These are phyloP conservation scores for Mycosphaerelloides madeirae DNA, from an alignment of 2,329 filamentous ascomycete species.

Conservation along the genomic window DNA sequence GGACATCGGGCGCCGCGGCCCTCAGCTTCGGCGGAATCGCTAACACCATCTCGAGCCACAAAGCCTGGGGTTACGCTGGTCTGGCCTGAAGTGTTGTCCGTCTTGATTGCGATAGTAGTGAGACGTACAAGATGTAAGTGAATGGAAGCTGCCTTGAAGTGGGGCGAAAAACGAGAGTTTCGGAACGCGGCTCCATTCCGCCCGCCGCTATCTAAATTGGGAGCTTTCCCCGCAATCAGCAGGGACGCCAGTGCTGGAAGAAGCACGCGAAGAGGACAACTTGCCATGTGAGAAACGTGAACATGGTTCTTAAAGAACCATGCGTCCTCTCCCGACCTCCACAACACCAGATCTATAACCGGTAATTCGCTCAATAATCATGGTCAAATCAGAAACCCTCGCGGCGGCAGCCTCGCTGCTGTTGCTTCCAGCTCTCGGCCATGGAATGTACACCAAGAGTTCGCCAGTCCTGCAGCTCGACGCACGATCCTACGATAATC, in stretches of 20 bases:
- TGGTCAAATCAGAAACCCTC: constrained; percentile 32
- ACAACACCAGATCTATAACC: neutral
- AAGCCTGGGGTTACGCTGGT: no score
- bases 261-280: constrained; percentile 14
- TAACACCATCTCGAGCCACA: constrained; percentile 57
- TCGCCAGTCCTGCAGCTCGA: constrained; percentile 83
- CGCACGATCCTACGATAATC: constrained; percentile 69
- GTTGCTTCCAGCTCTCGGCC: constrained; percentile 61
- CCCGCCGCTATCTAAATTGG: neutral
- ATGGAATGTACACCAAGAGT: constrained; percentile 76
- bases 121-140: no score
- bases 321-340: neutral
- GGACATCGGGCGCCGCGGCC: constrained; percentile 63
- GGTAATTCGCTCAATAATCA: constrained; percentile 6
- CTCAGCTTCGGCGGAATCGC: constrained; percentile 68
- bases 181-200: no score
- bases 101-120: no score
- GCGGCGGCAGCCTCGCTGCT: constrained; percentile 59
- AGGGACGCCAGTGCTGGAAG: neutral
- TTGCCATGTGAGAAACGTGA: constrained; percentile 11
- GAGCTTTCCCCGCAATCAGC: neutral
- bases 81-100: no score
- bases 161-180: no score
- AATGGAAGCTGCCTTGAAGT: no score
- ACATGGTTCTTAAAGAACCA: no score